Evolutionary conservation across 805 yeast species (phyloP), one percentile per base, ranked within the genome.

Genomic region (Zygoascus ofunaensis): DNA sequence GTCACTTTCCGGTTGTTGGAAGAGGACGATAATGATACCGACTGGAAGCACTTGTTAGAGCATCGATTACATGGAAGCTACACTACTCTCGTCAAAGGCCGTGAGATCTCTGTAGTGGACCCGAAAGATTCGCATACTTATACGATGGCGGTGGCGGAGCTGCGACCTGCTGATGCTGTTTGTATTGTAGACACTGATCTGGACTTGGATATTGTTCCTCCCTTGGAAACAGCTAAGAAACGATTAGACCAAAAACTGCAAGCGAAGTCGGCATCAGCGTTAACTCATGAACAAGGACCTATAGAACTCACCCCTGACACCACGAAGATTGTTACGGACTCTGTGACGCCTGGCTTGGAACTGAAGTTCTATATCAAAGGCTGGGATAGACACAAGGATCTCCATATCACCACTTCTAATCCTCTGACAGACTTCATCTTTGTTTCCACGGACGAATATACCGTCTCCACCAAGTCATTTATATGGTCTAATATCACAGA

Each of bases 101-200:
- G 71, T 37, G 50, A 50, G 0, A 53, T 77, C 15, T 48, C 56
- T 5, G 59, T 74, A 2, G 30, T 49, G 2, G 55, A 64, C 32
- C 55, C 58, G 1, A 56, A 56, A 1, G 43, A 49, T n/a, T 60
- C 58, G 3, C 46, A 49, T 5, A 23, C 46, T 4, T 48, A 58
- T 30, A 46, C 53, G 14, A 56, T 64, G 36, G 37, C 51, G 2
- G 70, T 77, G 10, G 72, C 68, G 19, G 61, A 62, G 4, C 54
- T 72, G 18, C 63, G 69, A 42, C 70, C 68, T 43, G 62, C 51
- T 24, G 58, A 51, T 4, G 69, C 73, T 0, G 76, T 73, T 1
- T 68, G 77, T 37, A 71, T 78, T 21, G 68, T 79, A 1, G 80
- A 78, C 48, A 74, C 82, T 0, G 82, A 78, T 52, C 60, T 76